These are phyloP conservation scores for Taiozyma sp. DNA, from an alignment of 1,139 yeast genomes.

Conservation along the genomic window DNA sequence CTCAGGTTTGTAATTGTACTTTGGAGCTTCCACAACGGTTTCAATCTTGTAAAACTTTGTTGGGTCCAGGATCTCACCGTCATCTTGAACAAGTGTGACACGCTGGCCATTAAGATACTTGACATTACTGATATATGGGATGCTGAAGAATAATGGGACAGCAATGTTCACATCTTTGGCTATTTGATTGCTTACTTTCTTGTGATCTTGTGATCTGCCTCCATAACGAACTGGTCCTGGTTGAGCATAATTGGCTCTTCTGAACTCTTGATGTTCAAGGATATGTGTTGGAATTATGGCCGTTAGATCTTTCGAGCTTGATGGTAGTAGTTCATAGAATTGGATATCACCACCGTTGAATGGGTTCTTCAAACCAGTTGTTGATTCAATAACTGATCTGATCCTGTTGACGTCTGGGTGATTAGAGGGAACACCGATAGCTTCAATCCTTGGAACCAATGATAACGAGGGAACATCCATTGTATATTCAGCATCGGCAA, in stretches of 20 bases:
- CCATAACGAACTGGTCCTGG: conserved; percentile 11
- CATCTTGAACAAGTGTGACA: conserved; percentile 4
- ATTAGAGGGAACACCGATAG: conserved; percentile 15
- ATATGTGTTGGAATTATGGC: conserved; percentile 20
- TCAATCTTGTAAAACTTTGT: background rate
- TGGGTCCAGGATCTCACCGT: conserved; percentile 7
- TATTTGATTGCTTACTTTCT: conserved; percentile 5
- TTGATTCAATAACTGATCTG: background rate
- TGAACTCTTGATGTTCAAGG: conserved; percentile 10
- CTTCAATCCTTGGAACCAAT: conserved; percentile 11
- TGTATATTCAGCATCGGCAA: conserved; percentile 5
- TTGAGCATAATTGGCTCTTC: background rate
- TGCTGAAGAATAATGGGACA: conserved; percentile 9
- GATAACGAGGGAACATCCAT: conserved; percentile 13
- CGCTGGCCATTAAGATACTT: background rate
- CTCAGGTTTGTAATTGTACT: background rate
- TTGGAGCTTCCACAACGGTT: background rate
- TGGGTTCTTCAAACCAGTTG: background rate
- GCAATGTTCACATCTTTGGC: conserved; percentile 3
- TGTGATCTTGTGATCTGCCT: conserved; percentile 1
- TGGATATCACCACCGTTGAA: conserved; percentile 5
- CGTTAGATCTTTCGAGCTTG: conserved; percentile 1
- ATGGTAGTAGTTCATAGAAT: background rate
- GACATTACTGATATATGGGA: conserved; percentile 11
- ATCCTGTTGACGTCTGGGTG: conserved; percentile 11